These are phyloP conservation scores for Guillardia theta DNA, from an alignment of 78 protist species.

Conservation along the genomic window DNA sequence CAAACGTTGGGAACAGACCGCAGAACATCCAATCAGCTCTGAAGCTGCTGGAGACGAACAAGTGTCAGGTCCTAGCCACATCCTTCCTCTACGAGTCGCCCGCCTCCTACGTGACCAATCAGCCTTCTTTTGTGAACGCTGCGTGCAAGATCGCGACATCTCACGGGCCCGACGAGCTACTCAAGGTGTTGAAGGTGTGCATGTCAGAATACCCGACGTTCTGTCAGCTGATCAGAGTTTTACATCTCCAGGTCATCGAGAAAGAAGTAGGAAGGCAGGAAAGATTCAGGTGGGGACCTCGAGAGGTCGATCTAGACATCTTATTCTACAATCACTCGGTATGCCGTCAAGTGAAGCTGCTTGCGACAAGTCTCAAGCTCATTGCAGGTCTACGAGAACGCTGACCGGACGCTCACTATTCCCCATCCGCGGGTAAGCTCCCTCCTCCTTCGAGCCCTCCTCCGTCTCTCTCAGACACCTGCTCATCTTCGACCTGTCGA, in stretches of 20 bases:
- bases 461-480: too few relatives aligned
- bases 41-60: not conserved
- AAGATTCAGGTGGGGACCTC: conserved; percentile 66
- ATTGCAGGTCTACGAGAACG: not conserved
- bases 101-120: conserved; percentile 64
- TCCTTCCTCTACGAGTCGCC: conserved; percentile 67
- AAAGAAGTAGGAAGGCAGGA: conserved; percentile 56
- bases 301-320: conserved; percentile 75
- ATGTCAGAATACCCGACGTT: too few relatives aligned
- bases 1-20: conserved; percentile 18
- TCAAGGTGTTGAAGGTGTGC: conserved; percentile 43
- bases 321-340: conserved; percentile 48
- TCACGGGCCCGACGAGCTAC: conserved; percentile 53
- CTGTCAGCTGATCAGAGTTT: too few relatives aligned
- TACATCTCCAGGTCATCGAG: conserved; percentile 51
- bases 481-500: too few relatives aligned
- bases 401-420: conserved; percentile 17
- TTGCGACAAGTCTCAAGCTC: too few relatives aligned
- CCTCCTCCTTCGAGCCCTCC: too few relatives aligned
- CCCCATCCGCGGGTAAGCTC: conserved; percentile 68
- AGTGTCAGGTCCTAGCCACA: conserved; percentile 29
- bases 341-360: too few relatives aligned
- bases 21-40: not conserved
- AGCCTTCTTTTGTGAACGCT: conserved; percentile 64
- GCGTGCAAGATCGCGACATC: conserved; percentile 43